These are phyloP conservation scores for Leccinum aurantiacum DNA, from an alignment of 768 basidiomycete genomes.

Conservation along the genomic window DNA sequence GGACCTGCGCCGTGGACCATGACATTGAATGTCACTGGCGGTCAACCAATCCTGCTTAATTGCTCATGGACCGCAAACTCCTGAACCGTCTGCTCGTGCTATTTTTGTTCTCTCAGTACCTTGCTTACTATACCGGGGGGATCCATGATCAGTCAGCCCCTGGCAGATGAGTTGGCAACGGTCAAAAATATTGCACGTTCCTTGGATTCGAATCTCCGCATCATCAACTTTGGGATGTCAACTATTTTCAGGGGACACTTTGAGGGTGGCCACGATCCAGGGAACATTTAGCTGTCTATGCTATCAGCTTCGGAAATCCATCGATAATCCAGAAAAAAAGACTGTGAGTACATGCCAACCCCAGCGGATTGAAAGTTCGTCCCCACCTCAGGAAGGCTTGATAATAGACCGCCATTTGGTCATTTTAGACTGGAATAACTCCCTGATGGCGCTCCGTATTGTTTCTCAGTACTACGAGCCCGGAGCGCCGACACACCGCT, in stretches of 20 bases:
- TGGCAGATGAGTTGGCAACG: not conserved
- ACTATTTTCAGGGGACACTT: not conserved
- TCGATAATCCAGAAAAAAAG: not conserved
- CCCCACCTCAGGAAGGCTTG: not conserved
- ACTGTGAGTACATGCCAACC: not conserved
- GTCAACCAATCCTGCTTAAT: not conserved
- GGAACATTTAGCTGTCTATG: not conserved
- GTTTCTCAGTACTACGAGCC: not conserved
- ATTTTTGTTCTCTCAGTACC: not conserved
- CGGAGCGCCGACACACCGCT: not conserved
- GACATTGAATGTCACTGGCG: not conserved
- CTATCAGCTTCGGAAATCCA: not conserved
- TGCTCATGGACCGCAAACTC: not conserved
- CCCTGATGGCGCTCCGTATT: not conserved
- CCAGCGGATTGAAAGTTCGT: not conserved
- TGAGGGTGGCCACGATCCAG: not conserved
- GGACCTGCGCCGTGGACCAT: not conserved
- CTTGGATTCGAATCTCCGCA: not conserved
- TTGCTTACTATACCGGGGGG: not conserved
- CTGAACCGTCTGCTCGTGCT: not conserved
- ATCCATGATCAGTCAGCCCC: not conserved
- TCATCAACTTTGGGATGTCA: not conserved
- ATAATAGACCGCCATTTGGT: not conserved
- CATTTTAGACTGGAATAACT: not conserved
- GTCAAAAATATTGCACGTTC: not conserved